Evolutionary conservation across 2,329 filamentous ascomycete genomes (phyloP), one percentile per base, ranked within the genome.

Genomic region (Cryphonectria naterciae): DNA sequence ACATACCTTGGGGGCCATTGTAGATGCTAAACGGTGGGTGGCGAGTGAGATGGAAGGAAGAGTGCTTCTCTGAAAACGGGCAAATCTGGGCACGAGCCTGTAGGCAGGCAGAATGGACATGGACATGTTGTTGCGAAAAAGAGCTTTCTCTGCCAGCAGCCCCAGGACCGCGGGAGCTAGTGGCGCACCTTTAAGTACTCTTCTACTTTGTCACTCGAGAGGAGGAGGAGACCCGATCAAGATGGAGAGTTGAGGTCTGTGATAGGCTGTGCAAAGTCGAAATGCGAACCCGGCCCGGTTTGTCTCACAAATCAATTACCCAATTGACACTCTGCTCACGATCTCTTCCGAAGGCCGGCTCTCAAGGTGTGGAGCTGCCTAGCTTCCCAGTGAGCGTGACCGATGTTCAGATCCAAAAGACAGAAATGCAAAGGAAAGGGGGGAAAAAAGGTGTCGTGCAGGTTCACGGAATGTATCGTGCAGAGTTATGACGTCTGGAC

Each of bases 1-100:
- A 72, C 72, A 3, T 73, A 82, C 85, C 81, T 84, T 82, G 74
- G 84, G 84, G 65, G 78, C 81, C 82, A 86, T 83, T 68, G 80
- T 86, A 39, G 85, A 86, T 65, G 84, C 82, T 7, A 77, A 67
- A 22, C 79, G 76, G 8, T 68, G 65, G 32, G 71, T 75, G 13
- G 75, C 70, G 41, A 72, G 61, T 22, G 64, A 64, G 52, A 72
- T n/a, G 19, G 69, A 64, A 22, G 78, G 77, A n/a, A 79, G 69
- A 0, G 76, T 69, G 65, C 69, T 77, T 69, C 73, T 76, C 65
- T 77, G 77, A 60, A 81, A 78, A 62, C 74, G 76, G 62, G 77
- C 77, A 13, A 70, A 63, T 64, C 76, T 73, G 17, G 72, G 69
- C 60, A 74, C 73, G 22, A 71, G 68, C 46, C 78, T 73, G 13